These are phyloP conservation scores for Trichoderma arundinaceum DNA, from an alignment of 2,329 filamentous ascomycete genomes.

Conservation along the genomic window DNA sequence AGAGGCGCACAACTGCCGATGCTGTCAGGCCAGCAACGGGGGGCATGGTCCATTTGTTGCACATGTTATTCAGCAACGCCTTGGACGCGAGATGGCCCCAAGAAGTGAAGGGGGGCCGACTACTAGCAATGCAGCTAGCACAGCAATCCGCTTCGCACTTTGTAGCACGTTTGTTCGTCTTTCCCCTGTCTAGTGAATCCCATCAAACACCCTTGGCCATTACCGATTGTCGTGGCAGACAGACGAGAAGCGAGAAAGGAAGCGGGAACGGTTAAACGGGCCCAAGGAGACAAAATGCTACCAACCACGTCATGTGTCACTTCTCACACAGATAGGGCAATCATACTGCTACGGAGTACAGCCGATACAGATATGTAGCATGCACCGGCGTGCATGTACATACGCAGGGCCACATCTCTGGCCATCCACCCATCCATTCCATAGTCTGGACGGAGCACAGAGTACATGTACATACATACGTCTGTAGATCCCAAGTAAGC, in stretches of 20 bases:
- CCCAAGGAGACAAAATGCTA: slow-evolving; percentile 10
- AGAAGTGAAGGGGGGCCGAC: not conserved
- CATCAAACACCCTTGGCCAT: not conserved
- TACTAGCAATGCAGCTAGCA: slow-evolving; percentile 7
- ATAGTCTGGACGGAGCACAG: not conserved
- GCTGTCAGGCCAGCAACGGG: slow-evolving; percentile 7
- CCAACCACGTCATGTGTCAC: slow-evolving; percentile 28
- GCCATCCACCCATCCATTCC: slow-evolving; percentile 17
- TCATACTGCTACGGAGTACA: slow-evolving; percentile 20
- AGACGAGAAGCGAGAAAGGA: not conserved
- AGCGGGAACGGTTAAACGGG: slow-evolving; percentile 9
- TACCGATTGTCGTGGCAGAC: not conserved
- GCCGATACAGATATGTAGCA: slow-evolving; percentile 19
- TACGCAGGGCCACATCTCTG: slow-evolving; percentile 7
- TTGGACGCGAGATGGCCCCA: not conserved
- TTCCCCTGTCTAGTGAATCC: slow-evolving; percentile 3
- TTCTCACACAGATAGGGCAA: slow-evolving; percentile 30
- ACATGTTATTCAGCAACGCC: not conserved
- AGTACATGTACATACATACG: slow-evolving; percentile 7
- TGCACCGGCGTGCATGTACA: slow-evolving; percentile 18
- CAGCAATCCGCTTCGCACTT: not conserved
- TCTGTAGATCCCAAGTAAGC: slow-evolving; percentile 25
- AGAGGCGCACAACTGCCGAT: slow-evolving; percentile 21
- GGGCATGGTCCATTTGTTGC: not conserved
- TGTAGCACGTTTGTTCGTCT: slow-evolving; percentile 1